phyloP scores from a whole-genome alignment of 805 yeast genomes.

The Candida nemodendra region DNA sequence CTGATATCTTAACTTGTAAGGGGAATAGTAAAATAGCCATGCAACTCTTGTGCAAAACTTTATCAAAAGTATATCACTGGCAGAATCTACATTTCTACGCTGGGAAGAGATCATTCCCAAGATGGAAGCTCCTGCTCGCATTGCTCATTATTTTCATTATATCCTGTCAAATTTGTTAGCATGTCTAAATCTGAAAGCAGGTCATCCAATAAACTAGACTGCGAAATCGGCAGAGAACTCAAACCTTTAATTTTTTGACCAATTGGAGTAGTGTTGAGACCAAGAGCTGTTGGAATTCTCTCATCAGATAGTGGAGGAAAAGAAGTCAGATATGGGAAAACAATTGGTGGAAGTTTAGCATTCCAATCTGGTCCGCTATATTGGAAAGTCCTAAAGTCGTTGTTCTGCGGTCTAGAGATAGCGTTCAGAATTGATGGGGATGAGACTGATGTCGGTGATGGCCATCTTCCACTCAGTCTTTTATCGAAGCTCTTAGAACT shows the following conservation, averaged over 20 bases:
- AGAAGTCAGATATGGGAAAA: not conserved
- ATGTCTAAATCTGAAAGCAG: constrained; percentile 16
- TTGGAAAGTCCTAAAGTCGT: not conserved
- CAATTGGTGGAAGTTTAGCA: not conserved
- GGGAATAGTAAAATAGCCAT: no score
- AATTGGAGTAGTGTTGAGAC: not conserved
- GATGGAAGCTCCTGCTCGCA: constrained; percentile 13
- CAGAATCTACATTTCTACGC: constrained; percentile 3
- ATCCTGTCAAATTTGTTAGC: constrained; percentile 11
- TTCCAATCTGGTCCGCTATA: not conserved
- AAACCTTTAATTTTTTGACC: not conserved
- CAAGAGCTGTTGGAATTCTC: not conserved
- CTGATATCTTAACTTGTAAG: no score
- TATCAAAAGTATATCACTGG: no score
- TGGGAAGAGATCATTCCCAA: constrained; percentile 6
- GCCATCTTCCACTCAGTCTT: no score
- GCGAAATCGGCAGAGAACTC: constrained; percentile 6
- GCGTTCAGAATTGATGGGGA: not conserved
- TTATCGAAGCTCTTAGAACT: not conserved
- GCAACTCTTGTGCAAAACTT: not conserved
- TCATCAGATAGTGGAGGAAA: not conserved
- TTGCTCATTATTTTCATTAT: constrained; percentile 7
- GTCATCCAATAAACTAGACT: constrained; percentile 12
- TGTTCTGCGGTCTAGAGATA: not conserved
- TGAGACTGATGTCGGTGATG: no score